Base-by-base conservation (phyloP, 805 yeast species). In the Candida rishiriensis region DNA sequence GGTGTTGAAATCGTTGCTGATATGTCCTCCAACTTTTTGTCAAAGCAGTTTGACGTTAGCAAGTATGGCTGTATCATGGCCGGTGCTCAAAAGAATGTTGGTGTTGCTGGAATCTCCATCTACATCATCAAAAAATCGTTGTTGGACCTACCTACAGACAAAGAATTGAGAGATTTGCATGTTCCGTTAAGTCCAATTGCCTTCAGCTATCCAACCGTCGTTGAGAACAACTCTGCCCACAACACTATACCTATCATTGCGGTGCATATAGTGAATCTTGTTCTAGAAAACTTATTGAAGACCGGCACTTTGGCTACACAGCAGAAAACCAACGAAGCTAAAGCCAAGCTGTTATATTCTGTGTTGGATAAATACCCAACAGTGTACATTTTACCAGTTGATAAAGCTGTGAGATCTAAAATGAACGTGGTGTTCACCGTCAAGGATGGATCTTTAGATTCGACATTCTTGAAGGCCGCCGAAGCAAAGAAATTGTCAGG, bases 31-130 rank as follows among this genome's bases (percentile, higher is more conserved):
- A 88, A 91, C 65, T 84, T 93, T 60, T 72, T 93, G 53, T 87
- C 96, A 17, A 83, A 85, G 53, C 70, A 76, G 52, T 65, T 93
- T 40, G 97, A 91, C 57, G 84, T 93, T 35, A 70, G 86, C 44
- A 83, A 87, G 65, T 91, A 79, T 60, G 98, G 97, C 41, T 70
- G 89, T 26, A 83, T 93, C 49, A 82, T 90, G 79, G 99, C 97
- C 15, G 99, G 99, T 50, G 99, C 98, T 26, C 99, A 93, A 69
- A 93, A 93, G 69, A 93, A 93, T 65, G 88, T 93, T 60, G 99
- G 99, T 43, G 71, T 93, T 60, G 97, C 99, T 10, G 99, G 99
- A 33, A 78, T 93, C 52, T 85, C 97, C 13, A 75, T 93, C 50
- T 91, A 89, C 65, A 91, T 93, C 57, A 83, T 90, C 66, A 88